These are phyloP conservation scores for Metarhizium sp. DNA, from an alignment of 2,329 filamentous ascomycete species.

Conservation along the genomic window DNA sequence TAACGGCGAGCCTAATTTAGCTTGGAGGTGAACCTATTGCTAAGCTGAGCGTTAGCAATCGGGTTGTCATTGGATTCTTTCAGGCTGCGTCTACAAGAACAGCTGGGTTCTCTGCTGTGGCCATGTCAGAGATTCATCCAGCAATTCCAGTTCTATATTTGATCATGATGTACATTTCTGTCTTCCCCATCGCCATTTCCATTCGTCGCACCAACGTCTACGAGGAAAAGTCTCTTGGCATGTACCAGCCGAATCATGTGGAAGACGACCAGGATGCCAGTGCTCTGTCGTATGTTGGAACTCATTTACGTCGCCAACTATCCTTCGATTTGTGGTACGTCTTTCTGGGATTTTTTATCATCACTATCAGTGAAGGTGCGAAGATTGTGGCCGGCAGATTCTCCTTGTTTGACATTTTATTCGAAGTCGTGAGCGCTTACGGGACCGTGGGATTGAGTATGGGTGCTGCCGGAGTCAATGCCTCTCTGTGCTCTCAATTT, in stretches of 20 bases:
- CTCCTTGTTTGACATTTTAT: constrained; percentile 61
- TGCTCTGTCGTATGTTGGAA: constrained; percentile 75
- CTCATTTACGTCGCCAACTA: constrained; percentile 84
- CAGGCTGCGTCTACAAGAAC: constrained; percentile 85
- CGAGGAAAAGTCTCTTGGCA: constrained; percentile 77
- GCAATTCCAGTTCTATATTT: constrained; percentile 90
- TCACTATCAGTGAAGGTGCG: constrained; percentile 75
- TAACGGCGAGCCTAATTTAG: constrained; percentile 28
- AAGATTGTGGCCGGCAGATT: constrained; percentile 57
- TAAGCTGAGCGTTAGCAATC: constrained; percentile 58
- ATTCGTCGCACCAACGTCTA: constrained; percentile 93
- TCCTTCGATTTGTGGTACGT: constrained; percentile 98
- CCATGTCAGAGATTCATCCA: constrained; percentile 69
- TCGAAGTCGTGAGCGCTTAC: constrained; percentile 84
- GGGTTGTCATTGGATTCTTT: constrained; percentile 80
- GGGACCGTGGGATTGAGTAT: constrained; percentile 89
- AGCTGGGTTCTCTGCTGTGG: constrained; percentile 79
- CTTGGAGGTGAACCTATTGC: constrained; percentile 63
- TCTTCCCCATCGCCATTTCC: constrained; percentile 93
- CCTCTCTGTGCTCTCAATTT: constrained; percentile 79
- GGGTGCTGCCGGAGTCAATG: constrained; percentile 66
- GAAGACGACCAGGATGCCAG: constrained; percentile 41
- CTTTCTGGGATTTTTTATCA: constrained; percentile 85
- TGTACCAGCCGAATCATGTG: constrained; percentile 47
- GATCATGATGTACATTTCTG: constrained; percentile 99